These are phyloP conservation scores for Geotrichum reessii DNA, from an alignment of 1,139 yeast genomes.

Conservation along the genomic window DNA sequence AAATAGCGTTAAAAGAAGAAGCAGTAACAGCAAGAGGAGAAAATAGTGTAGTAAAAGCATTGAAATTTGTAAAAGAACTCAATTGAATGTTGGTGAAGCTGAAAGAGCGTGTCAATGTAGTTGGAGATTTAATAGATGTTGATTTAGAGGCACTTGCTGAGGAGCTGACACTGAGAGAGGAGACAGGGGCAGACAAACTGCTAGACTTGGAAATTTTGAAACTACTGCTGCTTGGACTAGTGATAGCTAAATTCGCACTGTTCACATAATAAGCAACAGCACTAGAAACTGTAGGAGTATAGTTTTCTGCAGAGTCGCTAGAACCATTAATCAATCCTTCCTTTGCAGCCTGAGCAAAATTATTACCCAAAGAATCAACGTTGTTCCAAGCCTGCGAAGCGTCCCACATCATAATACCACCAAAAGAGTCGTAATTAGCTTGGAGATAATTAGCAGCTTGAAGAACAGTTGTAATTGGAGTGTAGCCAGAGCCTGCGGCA, in stretches of 20 bases:
- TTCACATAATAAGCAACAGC: not conserved
- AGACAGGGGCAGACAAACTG: not conserved
- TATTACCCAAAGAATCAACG: constrained; percentile 25
- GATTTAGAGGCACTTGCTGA: not conserved
- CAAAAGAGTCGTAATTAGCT: constrained; percentile 46
- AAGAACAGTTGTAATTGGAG: constrained; percentile 36
- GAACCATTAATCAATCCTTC: constrained; percentile 24
- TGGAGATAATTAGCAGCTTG: constrained; percentile 34
- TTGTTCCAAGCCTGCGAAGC: constrained; percentile 74
- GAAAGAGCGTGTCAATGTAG: not conserved
- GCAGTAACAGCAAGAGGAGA: not conserved
- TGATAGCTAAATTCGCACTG: not conserved
- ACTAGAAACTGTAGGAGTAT: not conserved
- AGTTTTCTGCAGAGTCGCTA: not conserved
- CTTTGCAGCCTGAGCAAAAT: constrained; percentile 45
- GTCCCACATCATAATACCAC: constrained; percentile 90
- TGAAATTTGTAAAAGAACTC: not conserved
- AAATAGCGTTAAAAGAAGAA: not conserved
- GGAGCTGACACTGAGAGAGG: not conserved
- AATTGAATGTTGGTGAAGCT: not conserved
- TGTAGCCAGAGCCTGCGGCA: constrained; percentile 69
- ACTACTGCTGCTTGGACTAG: not conserved
- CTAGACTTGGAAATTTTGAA: not conserved
- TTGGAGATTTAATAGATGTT: not conserved
- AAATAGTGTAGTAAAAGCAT: not conserved